Percentiles rank a stretch among this genome's conserved stretches.
Evolutionary conservation across 371 early-diverging fungal genomes (phyloP).

Genomic region (Mortierella sp.): DNA sequence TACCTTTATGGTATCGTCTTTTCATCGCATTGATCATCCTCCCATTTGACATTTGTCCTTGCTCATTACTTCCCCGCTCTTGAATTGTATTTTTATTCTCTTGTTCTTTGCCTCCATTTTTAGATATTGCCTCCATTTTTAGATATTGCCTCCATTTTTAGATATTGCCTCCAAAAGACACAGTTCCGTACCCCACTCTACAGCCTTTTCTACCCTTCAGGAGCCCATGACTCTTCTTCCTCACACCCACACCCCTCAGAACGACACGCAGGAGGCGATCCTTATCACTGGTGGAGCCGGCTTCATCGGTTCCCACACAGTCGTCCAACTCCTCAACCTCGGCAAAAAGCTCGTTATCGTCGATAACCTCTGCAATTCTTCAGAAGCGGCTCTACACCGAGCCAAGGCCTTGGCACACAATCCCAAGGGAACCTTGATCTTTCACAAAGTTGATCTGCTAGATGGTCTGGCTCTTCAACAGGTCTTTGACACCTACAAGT

Average conservation of each 20-base stretch:
- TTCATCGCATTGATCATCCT: too few species aligned
- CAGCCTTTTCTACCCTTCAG: too few species aligned
- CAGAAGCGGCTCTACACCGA: conserved; percentile 62
- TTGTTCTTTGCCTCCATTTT: neutral
- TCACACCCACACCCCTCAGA: too few species aligned
- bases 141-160: too few species aligned
- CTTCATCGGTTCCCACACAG: conserved; percentile 85
- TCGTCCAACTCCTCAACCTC: conserved; percentile 80
- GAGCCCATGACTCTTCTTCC: too few species aligned
- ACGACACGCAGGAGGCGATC: neutral
- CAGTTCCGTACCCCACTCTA: too few species aligned
- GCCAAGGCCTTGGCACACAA: conserved; percentile 75
- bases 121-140: neutral
- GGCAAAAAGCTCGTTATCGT: conserved; percentile 82
- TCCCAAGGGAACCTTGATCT: conserved; percentile 65
- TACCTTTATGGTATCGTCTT: too few species aligned
- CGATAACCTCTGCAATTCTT: conserved; percentile 87
- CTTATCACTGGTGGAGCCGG: conserved; percentile 1
- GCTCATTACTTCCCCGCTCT: too few species aligned
- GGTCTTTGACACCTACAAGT: conserved; percentile 73
- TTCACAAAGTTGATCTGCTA: conserved; percentile 68
- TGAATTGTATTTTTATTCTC: too few species aligned
- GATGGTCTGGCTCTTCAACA: conserved; percentile 53
- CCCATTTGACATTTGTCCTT: too few species aligned
- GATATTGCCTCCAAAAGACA: too few species aligned